These are phyloP conservation scores for Kandelia obovata DNA, from an alignment of 345 rosid species.

Conservation along the genomic window DNA sequence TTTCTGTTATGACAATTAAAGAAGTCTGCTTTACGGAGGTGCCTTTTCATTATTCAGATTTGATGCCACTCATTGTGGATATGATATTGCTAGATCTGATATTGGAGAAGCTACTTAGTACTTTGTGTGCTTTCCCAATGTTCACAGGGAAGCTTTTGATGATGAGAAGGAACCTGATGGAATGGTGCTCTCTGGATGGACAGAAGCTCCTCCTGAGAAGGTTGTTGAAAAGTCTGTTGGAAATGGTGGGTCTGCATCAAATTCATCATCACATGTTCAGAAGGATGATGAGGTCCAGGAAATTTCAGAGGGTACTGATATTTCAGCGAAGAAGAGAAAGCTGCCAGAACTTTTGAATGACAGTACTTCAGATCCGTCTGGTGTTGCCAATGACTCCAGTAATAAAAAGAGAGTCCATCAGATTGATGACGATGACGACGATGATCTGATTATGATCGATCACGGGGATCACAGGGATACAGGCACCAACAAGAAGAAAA, in stretches of 20 bases:
- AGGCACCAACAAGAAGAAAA: conserved; percentile 45
- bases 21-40: too few species aligned
- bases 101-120: conserved; percentile 2
- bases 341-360: conserved; percentile 24
- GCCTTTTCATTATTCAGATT: too few species aligned
- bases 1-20: too few species aligned
- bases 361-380: conserved; percentile 17
- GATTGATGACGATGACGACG: conserved; percentile 55
- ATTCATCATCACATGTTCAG: conserved; percentile 25
- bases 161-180: conserved; percentile 97
- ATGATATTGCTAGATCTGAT: neutral
- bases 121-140: neutral
- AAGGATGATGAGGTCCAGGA: conserved; percentile 27
- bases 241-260: conserved; percentile 56
- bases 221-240: conserved; percentile 36
- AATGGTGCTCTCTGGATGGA: conserved; percentile 94
- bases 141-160: conserved; percentile 77
- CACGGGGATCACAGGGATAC: conserved; percentile 36
- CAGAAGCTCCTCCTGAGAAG: conserved; percentile 45
- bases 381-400: conserved; percentile 23
- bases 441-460: conserved; percentile 44
- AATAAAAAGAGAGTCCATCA: conserved; percentile 41
- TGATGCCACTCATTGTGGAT: neutral
- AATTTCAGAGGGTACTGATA: conserved; percentile 32
- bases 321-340: conserved; percentile 60